Evolutionary conservation across 2,329 filamentous ascomycete genomes (phyloP).

Genomic region (Cladosporium cucumerinum): DNA sequence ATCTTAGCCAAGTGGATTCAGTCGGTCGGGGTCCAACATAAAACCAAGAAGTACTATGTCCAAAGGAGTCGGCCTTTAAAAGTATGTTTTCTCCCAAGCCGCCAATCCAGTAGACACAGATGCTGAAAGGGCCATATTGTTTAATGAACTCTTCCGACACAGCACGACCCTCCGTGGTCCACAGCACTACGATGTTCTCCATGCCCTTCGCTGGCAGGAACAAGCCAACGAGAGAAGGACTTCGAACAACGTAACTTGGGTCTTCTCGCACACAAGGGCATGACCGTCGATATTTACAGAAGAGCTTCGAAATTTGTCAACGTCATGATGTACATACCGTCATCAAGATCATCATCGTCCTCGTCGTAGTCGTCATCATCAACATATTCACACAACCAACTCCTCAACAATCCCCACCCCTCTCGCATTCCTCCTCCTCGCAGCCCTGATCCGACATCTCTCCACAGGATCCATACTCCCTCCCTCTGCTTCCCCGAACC

Average conservation of each 20-base stretch:
- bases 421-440: constrained; percentile 1
- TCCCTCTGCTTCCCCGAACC: not conserved
- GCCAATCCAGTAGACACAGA: not conserved
- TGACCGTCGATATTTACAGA: not conserved
- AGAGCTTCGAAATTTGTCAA: not conserved
- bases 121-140: not conserved
- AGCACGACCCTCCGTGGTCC: not conserved
- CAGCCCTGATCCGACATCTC: not conserved
- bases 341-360: not conserved
- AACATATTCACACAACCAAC: constrained; percentile 1
- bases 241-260: not conserved
- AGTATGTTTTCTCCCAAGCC: not conserved
- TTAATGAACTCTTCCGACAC: not conserved
- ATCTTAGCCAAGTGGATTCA: too few relatives aligned
- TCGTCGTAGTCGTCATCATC: not conserved
- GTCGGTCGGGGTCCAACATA: too few relatives aligned
- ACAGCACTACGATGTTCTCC: not conserved
- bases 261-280: too few relatives aligned
- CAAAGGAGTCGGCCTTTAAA: too few relatives aligned
- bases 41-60: too few relatives aligned
- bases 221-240: not conserved
- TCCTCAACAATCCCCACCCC: not conserved
- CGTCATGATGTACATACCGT: not conserved
- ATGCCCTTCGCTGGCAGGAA: not conserved
- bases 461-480: not conserved